Conservation (phyloP, 805 yeast genomes). For the Ogataea salicorniae region DNA sequence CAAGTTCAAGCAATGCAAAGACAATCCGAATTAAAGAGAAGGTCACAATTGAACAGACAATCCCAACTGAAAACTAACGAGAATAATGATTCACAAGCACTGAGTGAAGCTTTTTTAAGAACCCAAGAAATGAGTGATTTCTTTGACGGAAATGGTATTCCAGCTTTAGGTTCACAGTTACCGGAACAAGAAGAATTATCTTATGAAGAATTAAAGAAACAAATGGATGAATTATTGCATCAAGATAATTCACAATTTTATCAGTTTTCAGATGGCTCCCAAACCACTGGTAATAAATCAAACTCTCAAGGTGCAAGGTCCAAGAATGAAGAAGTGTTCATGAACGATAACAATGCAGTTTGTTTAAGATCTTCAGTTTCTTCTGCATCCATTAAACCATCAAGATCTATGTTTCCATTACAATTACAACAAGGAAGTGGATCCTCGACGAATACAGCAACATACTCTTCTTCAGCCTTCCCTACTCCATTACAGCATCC, state of each 20-base stretch:
- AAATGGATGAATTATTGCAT: slow-evolving; percentile 18
- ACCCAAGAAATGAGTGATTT: slow-evolving; percentile 14
- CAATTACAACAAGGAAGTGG: too few relatives aligned
- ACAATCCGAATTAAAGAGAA: too few relatives aligned
- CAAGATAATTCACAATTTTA: slow-evolving; percentile 12
- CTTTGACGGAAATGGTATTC: slow-evolving; percentile 1
- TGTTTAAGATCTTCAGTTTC: too few relatives aligned
- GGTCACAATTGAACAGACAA: too few relatives aligned
- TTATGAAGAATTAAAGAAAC: slow-evolving; percentile 18
- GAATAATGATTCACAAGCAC: not conserved
- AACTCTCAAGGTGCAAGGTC: not conserved
- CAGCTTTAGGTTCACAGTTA: not conserved
- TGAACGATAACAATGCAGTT: too few relatives aligned
- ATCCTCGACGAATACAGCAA: not conserved
- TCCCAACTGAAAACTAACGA: too few relatives aligned
- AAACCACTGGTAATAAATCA: too few relatives aligned
- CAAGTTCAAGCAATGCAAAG: too few relatives aligned
- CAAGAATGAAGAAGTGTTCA: too few relatives aligned
- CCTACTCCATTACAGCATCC: not conserved
- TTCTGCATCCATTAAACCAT: too few relatives aligned
- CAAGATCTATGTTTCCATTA: too few relatives aligned
- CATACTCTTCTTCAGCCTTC: not conserved
- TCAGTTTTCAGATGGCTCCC: slow-evolving; percentile 2
- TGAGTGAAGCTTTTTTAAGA: not conserved
- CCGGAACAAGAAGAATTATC: slow-evolving; percentile 4